phyloP scores from a whole-genome alignment of 73 alveolate species.

The Diophrys appendiculata region DNA sequence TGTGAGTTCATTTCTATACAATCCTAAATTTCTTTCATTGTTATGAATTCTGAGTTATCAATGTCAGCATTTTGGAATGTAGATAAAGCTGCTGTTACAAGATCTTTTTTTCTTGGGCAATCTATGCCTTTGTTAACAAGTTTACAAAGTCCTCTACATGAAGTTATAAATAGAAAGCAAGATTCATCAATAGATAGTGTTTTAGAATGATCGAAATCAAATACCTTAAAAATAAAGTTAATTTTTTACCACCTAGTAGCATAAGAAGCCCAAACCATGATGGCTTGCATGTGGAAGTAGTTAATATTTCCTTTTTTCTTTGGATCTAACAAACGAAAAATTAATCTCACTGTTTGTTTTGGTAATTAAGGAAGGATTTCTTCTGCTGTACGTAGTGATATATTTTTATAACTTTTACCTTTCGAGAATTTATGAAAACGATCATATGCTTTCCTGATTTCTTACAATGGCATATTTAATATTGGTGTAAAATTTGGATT shows the following conservation, averaged over 20 bases:
- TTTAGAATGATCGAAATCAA: neutral
- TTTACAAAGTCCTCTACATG: neutral
- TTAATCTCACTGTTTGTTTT: neutral
- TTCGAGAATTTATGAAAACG: neutral
- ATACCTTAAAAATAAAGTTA: neutral
- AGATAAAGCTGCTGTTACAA: neutral
- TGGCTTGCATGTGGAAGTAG: neutral
- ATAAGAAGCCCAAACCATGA: neutral
- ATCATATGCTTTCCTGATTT: neutral
- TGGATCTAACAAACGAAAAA: neutral
- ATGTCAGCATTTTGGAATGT: neutral
- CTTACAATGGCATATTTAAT: neutral
- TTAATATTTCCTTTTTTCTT: neutral
- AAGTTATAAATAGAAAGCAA: neutral
- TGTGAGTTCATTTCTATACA: conserved; percentile 31
- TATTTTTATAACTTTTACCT: neutral
- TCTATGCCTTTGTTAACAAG: neutral
- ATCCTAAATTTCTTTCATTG: neutral
- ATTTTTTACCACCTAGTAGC: neutral
- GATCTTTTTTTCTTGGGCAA: neutral
- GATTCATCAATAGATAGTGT: neutral
- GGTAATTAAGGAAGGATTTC: neutral
- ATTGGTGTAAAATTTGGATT: neutral
- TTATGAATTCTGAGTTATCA: neutral
- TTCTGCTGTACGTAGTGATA: neutral